Evolutionary conservation across 2,329 filamentous ascomycete genomes (phyloP).

Genomic region (Colletotrichum orbiculare): DNA sequence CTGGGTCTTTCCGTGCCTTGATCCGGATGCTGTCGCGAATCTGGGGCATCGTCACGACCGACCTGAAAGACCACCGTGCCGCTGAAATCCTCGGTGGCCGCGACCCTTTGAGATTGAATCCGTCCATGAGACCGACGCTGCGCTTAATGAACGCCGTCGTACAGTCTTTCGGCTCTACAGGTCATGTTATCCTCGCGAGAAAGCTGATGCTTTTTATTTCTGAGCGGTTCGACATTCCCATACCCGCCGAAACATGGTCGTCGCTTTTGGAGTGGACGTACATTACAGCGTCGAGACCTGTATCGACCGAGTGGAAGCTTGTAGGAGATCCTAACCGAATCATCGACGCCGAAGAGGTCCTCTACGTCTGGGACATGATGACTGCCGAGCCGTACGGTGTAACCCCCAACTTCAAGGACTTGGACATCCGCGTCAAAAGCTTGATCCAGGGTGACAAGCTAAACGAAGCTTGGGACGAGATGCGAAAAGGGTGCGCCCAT

Average conservation of each 20-base stretch:
- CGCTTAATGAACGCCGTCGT: slow-evolving; percentile 74
- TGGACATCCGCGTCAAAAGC: slow-evolving; percentile 55
- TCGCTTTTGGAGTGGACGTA: slow-evolving; percentile 76
- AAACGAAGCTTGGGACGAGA: slow-evolving; percentile 25
- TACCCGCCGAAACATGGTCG: slow-evolving; percentile 70
- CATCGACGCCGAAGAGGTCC: slow-evolving; percentile 56
- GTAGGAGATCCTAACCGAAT: slow-evolving; percentile 45
- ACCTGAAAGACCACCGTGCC: slow-evolving; percentile 35
- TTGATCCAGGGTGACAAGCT: slow-evolving; percentile 44
- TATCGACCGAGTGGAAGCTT: slow-evolving; percentile 49
- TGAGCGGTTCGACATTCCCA: slow-evolving; percentile 64
- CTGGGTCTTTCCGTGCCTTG: slow-evolving; percentile 25
- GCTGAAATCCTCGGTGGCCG: slow-evolving; percentile 42
- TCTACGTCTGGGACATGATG: slow-evolving; percentile 69
- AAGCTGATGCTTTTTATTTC: slow-evolving; percentile 73
- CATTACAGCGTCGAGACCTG: slow-evolving; percentile 59
- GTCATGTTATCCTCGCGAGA: slow-evolving; percentile 68
- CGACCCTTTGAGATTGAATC: slow-evolving; percentile 57
- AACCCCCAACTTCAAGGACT: slow-evolving; percentile 67
- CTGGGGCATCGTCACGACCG: slow-evolving; percentile 21
- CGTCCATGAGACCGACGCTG: slow-evolving; percentile 67
- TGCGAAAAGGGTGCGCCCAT: slow-evolving; percentile 2
- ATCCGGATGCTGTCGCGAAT: slow-evolving; percentile 13
- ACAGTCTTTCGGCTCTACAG: slow-evolving; percentile 75
- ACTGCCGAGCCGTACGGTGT: slow-evolving; percentile 66